Base-by-base conservation (phyloP, 2,329 filamentous ascomycete genomes). In the Xylaria sp. region DNA sequence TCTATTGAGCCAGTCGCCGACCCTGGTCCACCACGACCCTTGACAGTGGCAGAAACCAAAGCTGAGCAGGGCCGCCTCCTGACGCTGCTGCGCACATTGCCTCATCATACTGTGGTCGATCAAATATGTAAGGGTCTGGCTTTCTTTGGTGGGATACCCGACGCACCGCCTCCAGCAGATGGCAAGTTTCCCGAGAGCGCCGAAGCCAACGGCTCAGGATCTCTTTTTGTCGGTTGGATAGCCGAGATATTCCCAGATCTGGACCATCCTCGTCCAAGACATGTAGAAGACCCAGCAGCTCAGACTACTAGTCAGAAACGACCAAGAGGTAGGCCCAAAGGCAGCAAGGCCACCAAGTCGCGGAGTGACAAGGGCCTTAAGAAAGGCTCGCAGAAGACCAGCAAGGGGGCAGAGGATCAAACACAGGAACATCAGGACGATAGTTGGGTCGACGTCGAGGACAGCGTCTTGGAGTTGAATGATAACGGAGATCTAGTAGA, bases 121-220 rank as follows among this genome's bases (percentile, higher is more conserved):
- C 87, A 89, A 73, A 80, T 91, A 39, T 90, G 87, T 74, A 89
- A 85, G 72, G 88, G 86, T 1, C 75, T 90, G 62, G 83, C 85
- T n/a, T 90, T 88, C 72, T 90, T 90, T 76, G 88, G 89, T 8
- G 87, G 88, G 30, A 83, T 87, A 53, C 86, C 87, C 43, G 85
- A 84, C 32, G 84, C 83, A 4, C 84, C 85, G 8, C 83, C 85
- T n/a, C 81, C 83, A 0, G 77, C 82, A 32, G 81, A 85, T 70
- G 82, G 80, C 18, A 79, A 77, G 2, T 90, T 90, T 60, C 88
- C 88, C 1, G 80, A 82, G 30, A 90, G 88, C 71, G 83, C 82
- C 10, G 81, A 83, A 55, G 82, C 82, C 13, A 89, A 89, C 74
- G 88, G 88, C 3, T 79, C 84, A 1, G 89, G 88, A 1, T 83